Base-by-base conservation (phyloP, 768 basidiomycete species). In the Collybia sp. region DNA sequence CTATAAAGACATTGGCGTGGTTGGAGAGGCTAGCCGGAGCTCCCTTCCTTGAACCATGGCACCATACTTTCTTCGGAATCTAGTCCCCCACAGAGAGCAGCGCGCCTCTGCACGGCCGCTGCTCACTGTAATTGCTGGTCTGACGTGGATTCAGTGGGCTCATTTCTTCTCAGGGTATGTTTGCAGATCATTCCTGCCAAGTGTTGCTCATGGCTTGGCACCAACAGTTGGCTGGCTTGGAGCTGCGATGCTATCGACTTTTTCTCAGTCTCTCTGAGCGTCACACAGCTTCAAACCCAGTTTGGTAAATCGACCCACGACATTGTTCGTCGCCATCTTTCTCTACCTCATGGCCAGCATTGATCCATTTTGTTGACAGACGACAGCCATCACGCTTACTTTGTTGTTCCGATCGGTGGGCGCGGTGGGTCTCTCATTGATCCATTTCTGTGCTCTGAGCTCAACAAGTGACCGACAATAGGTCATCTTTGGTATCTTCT, bases 211-310 rank as follows among this genome's bases (percentile, higher is more conserved):
- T 19, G 39, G 19, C 12, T 19, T 12, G n/a, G n/a, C 9, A n/a
- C n/a, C n/a, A n/a, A n/a, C n/a, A 85, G 83, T 34, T 91, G 85
- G 85, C 68, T 93, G 10, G 88, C 88, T 0, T 93, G 91, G 91
- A 86, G 83, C 2, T 83, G 80, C 63, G 90, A 92, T 57, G 88
- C 89, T 0, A 79, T 89, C 60, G 92, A 93, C 60, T 93, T 89
- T 65, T 93, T 93, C 69, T 75, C 79, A 10, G 91, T 85, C 3
- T 80, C 82, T 11, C 72, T 85, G 51, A 79, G 73, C 39, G 69
- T 85, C 15, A 55, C 64, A 5, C 55, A 59, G 34, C 69, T 88
- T 3, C 53, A 66, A 30, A 47, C 39, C 0, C 76, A 84, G 54
- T 87, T 87, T 46, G 46, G 58, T 33, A 69, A 65, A 46, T 6